Base-by-base conservation (phyloP, 1,284 basidiomycete genomes). In the Rhodotorula sp. region DNA sequence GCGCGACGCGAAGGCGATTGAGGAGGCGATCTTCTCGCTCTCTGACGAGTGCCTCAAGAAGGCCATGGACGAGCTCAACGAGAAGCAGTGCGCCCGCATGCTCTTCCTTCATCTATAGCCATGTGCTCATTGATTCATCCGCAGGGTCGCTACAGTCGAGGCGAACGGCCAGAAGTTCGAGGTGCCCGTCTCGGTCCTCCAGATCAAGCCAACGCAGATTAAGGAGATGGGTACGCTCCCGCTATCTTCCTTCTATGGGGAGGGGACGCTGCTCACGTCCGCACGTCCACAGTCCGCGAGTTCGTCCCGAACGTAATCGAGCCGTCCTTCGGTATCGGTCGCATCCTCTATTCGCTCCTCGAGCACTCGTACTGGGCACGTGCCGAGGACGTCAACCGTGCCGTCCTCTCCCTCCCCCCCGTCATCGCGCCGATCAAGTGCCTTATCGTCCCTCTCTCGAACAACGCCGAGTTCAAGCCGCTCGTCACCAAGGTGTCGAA, bases 251-350 rank as follows among this genome's bases (percentile, higher is more conserved):
- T 12, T 2, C 44, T 15, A 27, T 8, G 0, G 25, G 27, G 2
- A 17, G 29, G 19, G 39, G 6, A 15, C 34, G 39, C 36, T 29
- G 21, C 48, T 48, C 17, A 6, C 50, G 15, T 12, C 25, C 6
- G 19, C 34, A 1, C 5, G n/a, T 27, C 3, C 59, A 50, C 79
- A 92, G 94, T 94, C 75, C 91, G 96, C 78, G 95, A 97, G 83
- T 98, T 88, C 83, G 93, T 89, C 61, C 96, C 96, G 60, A 98
- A 98, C 83, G 96, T 99, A 82, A 97, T 98, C 81, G 96, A 98
- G 82, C 96, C 96, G 39, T 99, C 97, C 29, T 98, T 98, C 83
- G 96, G 97, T 78, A 89, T 99, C 78, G 96, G 96, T 69, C 92
- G 96, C 71, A 97, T 99, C 80, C 86, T 98, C 61, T 98, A 98